Percentiles rank a stretch among this genome's conserved stretches.
These are phyloP conservation scores for Suillus luteus DNA, from an alignment of 768 basidiomycete species.

Conservation along the genomic window DNA sequence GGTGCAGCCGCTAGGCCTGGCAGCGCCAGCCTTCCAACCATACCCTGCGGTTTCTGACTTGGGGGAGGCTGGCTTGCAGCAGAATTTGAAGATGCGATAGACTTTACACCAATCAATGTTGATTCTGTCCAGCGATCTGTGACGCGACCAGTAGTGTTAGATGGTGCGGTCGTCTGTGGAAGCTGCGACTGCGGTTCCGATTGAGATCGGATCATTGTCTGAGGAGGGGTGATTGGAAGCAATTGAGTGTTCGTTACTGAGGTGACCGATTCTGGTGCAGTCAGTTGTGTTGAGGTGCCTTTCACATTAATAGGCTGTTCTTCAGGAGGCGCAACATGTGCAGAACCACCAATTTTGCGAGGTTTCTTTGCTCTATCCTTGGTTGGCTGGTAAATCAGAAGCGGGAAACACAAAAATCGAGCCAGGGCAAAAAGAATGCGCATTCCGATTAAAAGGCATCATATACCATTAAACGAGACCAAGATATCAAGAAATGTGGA, in stretches of 20 bases:
- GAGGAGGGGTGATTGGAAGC: constrained; percentile 4
- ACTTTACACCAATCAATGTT: constrained; percentile 35
- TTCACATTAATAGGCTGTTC: background rate
- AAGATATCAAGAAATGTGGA: constrained; percentile 8
- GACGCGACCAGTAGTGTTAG: constrained; percentile 21
- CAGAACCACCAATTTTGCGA: constrained; percentile 41
- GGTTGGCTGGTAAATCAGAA: constrained; percentile 55
- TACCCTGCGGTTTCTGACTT: constrained; percentile 21
- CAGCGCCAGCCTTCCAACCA: constrained; percentile 43
- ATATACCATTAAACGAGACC: constrained; percentile 35
- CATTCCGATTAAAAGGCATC: constrained; percentile 29
- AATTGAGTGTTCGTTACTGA: constrained; percentile 6
- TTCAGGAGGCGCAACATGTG: constrained; percentile 15
- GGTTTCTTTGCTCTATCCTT: constrained; percentile 74
- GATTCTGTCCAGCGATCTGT: constrained; percentile 37
- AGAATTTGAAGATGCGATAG: constrained; percentile 13
- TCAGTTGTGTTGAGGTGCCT: background rate
- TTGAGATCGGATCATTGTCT: constrained; percentile 3
- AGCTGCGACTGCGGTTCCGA: constrained; percentile 7
- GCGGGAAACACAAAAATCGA: constrained; percentile 20
- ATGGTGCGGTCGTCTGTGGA: constrained; percentile 12
- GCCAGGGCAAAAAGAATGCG: constrained; percentile 22
- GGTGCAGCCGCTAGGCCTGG: constrained; percentile 37
- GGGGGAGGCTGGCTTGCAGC: constrained; percentile 5
- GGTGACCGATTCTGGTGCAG: background rate